A percentile compares a stretch with the other conserved stretches of the same genome.
Evolutionary conservation across 495 filamentous ascomycete species (phyloP).

Genomic region (Annulohypoxylon bovei): DNA sequence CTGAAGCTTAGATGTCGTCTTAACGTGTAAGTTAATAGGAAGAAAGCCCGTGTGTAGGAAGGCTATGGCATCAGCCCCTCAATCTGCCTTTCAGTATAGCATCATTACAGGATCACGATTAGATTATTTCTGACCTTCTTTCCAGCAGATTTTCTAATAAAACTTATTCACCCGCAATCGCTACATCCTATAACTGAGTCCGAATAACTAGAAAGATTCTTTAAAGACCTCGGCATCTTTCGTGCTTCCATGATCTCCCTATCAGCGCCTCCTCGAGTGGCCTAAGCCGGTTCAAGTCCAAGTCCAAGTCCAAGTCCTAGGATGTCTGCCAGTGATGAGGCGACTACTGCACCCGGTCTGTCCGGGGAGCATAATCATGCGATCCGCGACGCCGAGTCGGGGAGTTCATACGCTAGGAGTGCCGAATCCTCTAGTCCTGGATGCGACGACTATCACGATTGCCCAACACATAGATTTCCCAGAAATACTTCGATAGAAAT

Average conservation of each 20-base stretch:
- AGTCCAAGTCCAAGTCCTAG: conserved; percentile 19
- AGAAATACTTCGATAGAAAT: conserved; percentile 12
- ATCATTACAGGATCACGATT: not conserved
- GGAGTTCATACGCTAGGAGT: conserved; percentile 19
- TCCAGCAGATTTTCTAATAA: conserved; percentile 1
- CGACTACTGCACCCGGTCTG: not conserved
- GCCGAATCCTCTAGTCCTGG: conserved; percentile 49
- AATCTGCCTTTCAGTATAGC: not conserved
- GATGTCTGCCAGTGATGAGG: conserved; percentile 23
- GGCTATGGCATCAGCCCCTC: conserved; percentile 12
- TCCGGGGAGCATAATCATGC: conserved; percentile 3
- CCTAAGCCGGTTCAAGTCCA: conserved; percentile 19
- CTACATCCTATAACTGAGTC: not conserved
- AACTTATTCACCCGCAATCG: not conserved
- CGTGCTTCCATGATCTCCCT: conserved; percentile 22
- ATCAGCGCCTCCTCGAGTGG: not conserved
- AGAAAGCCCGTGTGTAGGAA: not conserved
- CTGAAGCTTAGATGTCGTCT: not conserved
- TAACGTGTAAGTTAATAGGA: conserved; percentile 2
- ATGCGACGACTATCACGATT: conserved; percentile 57
- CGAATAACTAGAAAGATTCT: not conserved
- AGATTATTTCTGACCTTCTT: conserved; percentile 20
- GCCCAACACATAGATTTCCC: conserved; percentile 52
- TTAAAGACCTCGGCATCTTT: not conserved
- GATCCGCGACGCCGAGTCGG: conserved; percentile 28